Base-by-base conservation (phyloP, 1,284 basidiomycete species). In the Takashimella koratensis region DNA sequence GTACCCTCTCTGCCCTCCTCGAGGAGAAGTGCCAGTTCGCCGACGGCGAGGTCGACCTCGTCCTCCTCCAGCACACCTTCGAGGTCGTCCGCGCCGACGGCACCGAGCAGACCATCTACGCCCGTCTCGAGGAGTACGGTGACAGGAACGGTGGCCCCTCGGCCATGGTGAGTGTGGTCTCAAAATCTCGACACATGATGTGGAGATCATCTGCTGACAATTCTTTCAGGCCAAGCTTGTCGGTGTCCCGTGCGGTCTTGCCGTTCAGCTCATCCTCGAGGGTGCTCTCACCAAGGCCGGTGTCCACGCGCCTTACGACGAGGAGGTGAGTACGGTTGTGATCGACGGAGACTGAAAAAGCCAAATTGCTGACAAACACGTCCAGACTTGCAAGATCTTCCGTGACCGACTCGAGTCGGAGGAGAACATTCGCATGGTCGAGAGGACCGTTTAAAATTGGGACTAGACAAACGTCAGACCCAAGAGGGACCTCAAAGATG, bases 41-140 rank as follows among this genome's bases (percentile, higher is more conserved):
- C 59, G 79, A 82, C 45, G 90, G 90, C 59, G 94, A 98, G 79
- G 86, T 92, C 20, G 95, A 98, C 76, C 84, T 98, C 63, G 90
- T 98, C 63, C 90, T 97, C 84, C 84, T 98, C 50, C 94, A 98
- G 79, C 95, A 98, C 83, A 95, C 94, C 79, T 96, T 97, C 71
- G 78, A 89, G 65, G 86, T 96, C 45, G 84, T 91, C 72, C 88
- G 87, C 83, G 80, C 82, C 39, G 89, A 95, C 70, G 92, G 93
- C 49, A 82, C 79, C 47, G 79, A 88, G 84, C 84, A 95, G 80
- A 93, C 85, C 26, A 79, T 92, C 68, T 97, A 94, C 6, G 90
- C 91, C 44, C 94, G 94, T 22, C 81, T 98, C 39, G 91, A 98
- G 77, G 86, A 84, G 58, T 97, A 96, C 72, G 95, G 95, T 51